Evolutionary conservation across 306 rosid genomes (phyloP), one percentile per base, ranked within the genome.

Genomic region (Ceratonia siliqua): DNA sequence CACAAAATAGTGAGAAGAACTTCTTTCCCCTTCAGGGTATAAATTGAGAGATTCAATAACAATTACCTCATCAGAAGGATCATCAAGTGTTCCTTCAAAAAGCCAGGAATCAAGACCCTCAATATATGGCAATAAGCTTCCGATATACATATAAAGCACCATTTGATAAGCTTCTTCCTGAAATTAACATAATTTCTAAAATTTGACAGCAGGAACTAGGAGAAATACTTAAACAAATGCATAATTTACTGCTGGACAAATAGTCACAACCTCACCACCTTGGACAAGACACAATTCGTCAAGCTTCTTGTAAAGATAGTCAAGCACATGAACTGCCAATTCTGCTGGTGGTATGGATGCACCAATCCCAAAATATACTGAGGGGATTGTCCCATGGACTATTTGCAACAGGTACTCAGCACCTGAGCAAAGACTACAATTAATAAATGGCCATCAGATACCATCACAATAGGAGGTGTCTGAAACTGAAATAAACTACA

Each of bases 81-180:
- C 97, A 70, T 94, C 90, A 36, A 94, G 94, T 67, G 85, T 83
- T 83, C 98, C 98, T 76, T 94, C 98, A 83, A 94, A 94, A 87
- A 94, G 96, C 97, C 98, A 94, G 39, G 94, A 94, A 90, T 94
- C 98, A 66, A 94, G 96, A 79, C 90, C 90, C 87, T 94, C 94
- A 35, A 94, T 81, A 66, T 90, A 90, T 11, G 98, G 97, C 86
- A 94, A 86, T 68, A 94, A 71, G 86, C 96, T 91, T 73, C 89
- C 98, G 78, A 90, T 78, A 82, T 87, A 91, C 80, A 94, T 85
- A 82, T 84, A 82, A 79, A 94, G 97, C 28, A 87, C 78, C 95
- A 88, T 91, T 64, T 82, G 95, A 75, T 94, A 91, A 82, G 88
- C 89, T 78, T 94, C 96, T 78, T 87, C 98, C 98, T 91, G 89